Evolutionary conservation across 192 early-diverging fungal genomes (phyloP).

Genomic region (Gigaspora rosea): DNA sequence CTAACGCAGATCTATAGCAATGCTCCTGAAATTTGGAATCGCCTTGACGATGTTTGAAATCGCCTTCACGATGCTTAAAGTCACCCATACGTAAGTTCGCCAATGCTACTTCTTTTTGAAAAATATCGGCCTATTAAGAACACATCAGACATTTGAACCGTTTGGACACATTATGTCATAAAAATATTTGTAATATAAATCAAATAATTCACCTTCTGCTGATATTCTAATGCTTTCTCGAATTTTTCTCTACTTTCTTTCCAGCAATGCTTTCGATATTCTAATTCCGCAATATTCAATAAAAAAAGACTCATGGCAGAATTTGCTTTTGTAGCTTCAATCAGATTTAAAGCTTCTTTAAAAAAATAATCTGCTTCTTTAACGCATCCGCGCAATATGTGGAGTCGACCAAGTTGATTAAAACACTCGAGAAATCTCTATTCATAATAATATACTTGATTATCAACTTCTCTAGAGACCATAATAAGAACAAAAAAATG

Average conservation of each 20-base stretch:
- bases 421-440: conserved; percentile 49
- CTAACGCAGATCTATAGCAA: conserved; percentile 50
- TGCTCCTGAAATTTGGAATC: conserved; percentile 49
- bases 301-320: conserved; percentile 42
- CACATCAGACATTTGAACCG: background rate
- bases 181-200: background rate
- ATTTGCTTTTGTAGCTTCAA: conserved; percentile 43
- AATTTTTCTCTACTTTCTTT: conserved; percentile 47
- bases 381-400: conserved; percentile 58
- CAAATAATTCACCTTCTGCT: conserved; percentile 24
- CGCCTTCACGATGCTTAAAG: conserved; percentile 39
- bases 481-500: background rate
- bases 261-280: conserved; percentile 49
- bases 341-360: conserved; percentile 56
- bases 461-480: background rate
- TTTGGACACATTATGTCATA: background rate
- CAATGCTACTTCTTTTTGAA: conserved; percentile 20
- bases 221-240: conserved; percentile 38
- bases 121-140: conserved; percentile 1
- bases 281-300: conserved; percentile 59
- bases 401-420: conserved; percentile 51
- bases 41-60: conserved; percentile 34
- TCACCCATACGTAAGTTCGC: conserved; percentile 46
- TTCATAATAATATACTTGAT: background rate
- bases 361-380: conserved; percentile 67